phyloP scores from a whole-genome alignment of 192 early-diverging fungal species.

The Backusella circina region DNA sequence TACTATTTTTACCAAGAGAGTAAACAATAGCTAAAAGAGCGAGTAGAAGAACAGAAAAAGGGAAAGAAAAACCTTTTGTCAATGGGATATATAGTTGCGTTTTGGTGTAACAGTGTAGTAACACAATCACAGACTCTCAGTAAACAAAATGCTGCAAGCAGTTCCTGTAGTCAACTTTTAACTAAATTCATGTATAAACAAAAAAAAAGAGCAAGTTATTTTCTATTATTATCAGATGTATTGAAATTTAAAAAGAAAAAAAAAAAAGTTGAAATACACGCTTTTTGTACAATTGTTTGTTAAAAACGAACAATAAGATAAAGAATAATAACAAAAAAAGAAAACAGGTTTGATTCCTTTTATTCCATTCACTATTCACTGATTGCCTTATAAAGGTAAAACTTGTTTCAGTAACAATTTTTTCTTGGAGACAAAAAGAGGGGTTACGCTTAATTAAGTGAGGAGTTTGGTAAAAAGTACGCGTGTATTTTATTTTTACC shows the following conservation, averaged over 20 bases:
- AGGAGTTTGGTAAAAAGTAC: not conserved
- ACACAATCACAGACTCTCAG: not conserved
- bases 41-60: not conserved
- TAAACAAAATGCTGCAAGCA: constrained; percentile 1
- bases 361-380: not conserved
- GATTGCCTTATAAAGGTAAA: not conserved
- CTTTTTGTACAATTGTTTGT: not conserved
- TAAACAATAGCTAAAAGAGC: not conserved
- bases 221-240: not conserved
- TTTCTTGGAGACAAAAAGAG: not conserved
- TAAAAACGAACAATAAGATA: not conserved
- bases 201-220: not conserved
- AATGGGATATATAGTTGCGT: not conserved
- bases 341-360: not conserved
- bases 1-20: not conserved
- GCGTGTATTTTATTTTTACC: not conserved
- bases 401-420: not conserved
- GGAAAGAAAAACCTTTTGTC: not conserved
- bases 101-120: not conserved
- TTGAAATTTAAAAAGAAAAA: not conserved
- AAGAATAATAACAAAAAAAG: not conserved
- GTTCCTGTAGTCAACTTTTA: not conserved
- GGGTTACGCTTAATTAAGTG: not conserved
- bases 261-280: not conserved
- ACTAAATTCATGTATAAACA: not conserved